Evolutionary conservation across 352 stramenopile species (phyloP).

Genomic region (Pythium rhizo-oryzae): DNA sequence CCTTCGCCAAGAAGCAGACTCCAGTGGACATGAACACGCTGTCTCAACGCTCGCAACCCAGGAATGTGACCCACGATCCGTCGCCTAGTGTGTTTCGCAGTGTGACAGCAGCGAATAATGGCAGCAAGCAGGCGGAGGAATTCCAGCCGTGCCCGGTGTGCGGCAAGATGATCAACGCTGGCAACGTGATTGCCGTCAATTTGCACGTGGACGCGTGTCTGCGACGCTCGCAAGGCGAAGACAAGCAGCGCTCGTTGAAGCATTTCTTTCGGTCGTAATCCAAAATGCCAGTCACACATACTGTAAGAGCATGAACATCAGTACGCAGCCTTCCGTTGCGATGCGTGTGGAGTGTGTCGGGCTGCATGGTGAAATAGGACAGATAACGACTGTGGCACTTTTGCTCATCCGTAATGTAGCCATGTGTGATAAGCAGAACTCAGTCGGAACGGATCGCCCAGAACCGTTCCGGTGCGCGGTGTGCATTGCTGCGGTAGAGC

Average conservation of each 20-base stretch:
- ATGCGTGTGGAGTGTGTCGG: too few relatives aligned
- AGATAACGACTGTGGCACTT: background rate
- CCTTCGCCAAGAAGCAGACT: background rate
- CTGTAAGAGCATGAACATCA: too few relatives aligned
- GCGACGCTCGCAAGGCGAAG: background rate
- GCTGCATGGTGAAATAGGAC: too few relatives aligned
- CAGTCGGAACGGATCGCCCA: background rate
- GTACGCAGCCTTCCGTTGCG: too few relatives aligned
- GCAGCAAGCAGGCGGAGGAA: background rate
- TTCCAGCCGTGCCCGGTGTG: constrained; percentile 40
- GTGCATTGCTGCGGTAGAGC: too few relatives aligned
- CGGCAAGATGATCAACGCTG: constrained; percentile 32
- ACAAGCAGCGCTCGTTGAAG: constrained; percentile 7
- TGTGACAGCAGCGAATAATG: background rate
- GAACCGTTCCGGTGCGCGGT: background rate
- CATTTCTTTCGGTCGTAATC: constrained; percentile 13
- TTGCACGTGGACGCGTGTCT: constrained; percentile 37
- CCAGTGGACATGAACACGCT: background rate
- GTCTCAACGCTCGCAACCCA: background rate
- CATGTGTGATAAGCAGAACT: background rate
- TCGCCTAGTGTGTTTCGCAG: background rate
- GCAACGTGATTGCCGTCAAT: constrained; percentile 34
- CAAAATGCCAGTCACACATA: too few relatives aligned
- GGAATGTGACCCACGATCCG: background rate
- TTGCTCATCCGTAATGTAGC: background rate